Evolutionary conservation across 2,329 filamentous ascomycete species (phyloP), one percentile per base, ranked within the genome.

Genomic region (Fusarium sp.): DNA sequence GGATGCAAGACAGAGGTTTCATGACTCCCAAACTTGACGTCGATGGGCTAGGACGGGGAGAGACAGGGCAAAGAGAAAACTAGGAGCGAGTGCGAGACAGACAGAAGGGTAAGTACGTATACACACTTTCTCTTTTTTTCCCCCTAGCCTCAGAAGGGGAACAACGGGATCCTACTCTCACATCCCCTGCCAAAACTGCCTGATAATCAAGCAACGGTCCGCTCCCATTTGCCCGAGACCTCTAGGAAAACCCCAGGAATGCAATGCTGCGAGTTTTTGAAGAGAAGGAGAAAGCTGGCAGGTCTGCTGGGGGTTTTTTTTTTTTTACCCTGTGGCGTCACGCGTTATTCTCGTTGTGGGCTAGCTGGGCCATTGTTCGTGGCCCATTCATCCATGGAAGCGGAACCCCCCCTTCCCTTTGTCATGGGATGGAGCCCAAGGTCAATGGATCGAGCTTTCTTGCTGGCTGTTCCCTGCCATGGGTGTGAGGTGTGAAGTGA

Each of bases 201-300:
- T 52, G 47, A 52, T 52, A 29, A n/a, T 52, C 47, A 52, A 52
- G 47, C 47, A 29, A 29, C 47, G 29, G 27, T 22, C 58, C 24
- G 58, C 40, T 62, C 58, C 58, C 58, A 47, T 62, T 62, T 62
- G 58, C 29, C 58, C 58, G 58, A 62, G 40, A 29, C 35, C 24
- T 24, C 42, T 47, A 16, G 42, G 22, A 22, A 22, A 18, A 34
- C 1, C 31, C 57, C 20, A 60, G 18, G 37, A 40, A 60, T 45
- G 37, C 37, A 40, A 60, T 45, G 37, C 37, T 29, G 34, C 57
- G 9, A 29, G 29, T 29, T 29, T 40, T 34, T 34, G 31, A 34
- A 34, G 31, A 34, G 42, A 29, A 37, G 29, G 16, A 38, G n/a
- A n/a, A n/a, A 22, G 38, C 14, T 42, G 35, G 57, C 57, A 37